These are phyloP conservation scores for Nothophoma quercina DNA, from an alignment of 2,329 filamentous ascomycete genomes.

Conservation along the genomic window DNA sequence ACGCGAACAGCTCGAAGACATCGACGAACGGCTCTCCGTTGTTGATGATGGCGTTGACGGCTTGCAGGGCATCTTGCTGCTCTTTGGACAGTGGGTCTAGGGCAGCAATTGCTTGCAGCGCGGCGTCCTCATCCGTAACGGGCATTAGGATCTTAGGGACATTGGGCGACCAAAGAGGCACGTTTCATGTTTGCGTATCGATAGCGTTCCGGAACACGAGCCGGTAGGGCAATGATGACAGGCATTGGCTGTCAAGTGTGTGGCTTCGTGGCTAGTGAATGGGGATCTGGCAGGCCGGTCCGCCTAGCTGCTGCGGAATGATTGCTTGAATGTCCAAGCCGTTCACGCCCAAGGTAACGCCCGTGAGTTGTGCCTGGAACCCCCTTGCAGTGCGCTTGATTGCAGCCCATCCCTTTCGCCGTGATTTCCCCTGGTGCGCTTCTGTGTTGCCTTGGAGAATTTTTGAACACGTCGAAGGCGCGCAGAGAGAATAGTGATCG, in stretches of 20 bases:
- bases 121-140: slow-evolving; percentile 53
- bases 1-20: slow-evolving; percentile 50
- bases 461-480: slow-evolving; percentile 20
- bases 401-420: slow-evolving; percentile 16
- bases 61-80: slow-evolving; percentile 42
- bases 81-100: slow-evolving; percentile 43
- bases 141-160: slow-evolving; percentile 42
- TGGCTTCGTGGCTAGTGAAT: slow-evolving; percentile 14
- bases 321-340: slow-evolving; percentile 13
- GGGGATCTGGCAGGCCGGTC: slow-evolving; percentile 16
- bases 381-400: slow-evolving; percentile 35
- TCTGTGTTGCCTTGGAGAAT: slow-evolving; percentile 9
- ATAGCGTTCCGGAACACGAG: slow-evolving; percentile 17
- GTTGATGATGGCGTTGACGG: slow-evolving; percentile 50
- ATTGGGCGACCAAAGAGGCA: slow-evolving; percentile 14
- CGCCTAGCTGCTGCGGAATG: slow-evolving; percentile 18
- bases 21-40: slow-evolving; percentile 52
- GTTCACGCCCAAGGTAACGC: slow-evolving; percentile 23
- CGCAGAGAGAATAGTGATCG: slow-evolving; percentile 14
- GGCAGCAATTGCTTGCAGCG: slow-evolving; percentile 48
- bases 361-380: slow-evolving; percentile 24
- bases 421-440: slow-evolving; percentile 16
- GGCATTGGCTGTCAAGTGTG: slow-evolving; percentile 15
- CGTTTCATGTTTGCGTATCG: slow-evolving; percentile 15
- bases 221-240: slow-evolving; percentile 15